Base-by-base conservation (phyloP, 2,329 filamentous ascomycete species). In the Botrytis elliptica region DNA sequence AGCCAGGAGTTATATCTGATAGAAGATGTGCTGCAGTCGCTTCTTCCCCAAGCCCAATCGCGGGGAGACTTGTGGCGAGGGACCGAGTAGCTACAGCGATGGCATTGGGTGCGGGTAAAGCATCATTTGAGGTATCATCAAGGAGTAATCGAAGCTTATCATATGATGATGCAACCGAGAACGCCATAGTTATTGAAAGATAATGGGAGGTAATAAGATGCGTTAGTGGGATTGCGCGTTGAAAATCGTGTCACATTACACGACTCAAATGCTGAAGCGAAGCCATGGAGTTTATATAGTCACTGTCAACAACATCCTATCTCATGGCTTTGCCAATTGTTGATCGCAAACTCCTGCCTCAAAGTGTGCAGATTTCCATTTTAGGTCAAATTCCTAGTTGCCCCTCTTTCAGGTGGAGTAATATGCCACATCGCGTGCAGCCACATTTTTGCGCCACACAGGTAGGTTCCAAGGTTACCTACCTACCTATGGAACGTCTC, bases 11-110 rank as follows among this genome's bases (percentile, higher is more conserved):
- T 10, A 88, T 79, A 44, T 87, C 85, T 10, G 83, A 75, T 8
- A 82, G 76, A 5, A 88, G 77, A 76, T 88, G 86, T 10, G 80
- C 76, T 64, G 83, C 80, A 9, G 83, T 83, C 49, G 80, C 78
- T 75, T 82, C 78, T 22, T 85, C 78, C 22, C 87, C 86, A 3
- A 85, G 77, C 10, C 86, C 86, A 9, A 75, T 69, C 0, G 74
- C 42, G 16, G 84, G 82, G 3, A 88, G 79, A 1, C 77, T 77
- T 2, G 76, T 55, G n/a, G 79, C 78, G 22, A 88, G 79, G 7
- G 75, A 75, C 8, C 25, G 25, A 29, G 66, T 69, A 16, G 66
- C 66, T 36, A 33, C 3, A 9, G 77, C 40, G 4, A 73, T 73
- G 52, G 78, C 78, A 12, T 75, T 70, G 18, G 62, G 33, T 14